These are phyloP conservation scores for Saturnispora diversa DNA, from an alignment of 805 yeast species.

Conservation along the genomic window DNA sequence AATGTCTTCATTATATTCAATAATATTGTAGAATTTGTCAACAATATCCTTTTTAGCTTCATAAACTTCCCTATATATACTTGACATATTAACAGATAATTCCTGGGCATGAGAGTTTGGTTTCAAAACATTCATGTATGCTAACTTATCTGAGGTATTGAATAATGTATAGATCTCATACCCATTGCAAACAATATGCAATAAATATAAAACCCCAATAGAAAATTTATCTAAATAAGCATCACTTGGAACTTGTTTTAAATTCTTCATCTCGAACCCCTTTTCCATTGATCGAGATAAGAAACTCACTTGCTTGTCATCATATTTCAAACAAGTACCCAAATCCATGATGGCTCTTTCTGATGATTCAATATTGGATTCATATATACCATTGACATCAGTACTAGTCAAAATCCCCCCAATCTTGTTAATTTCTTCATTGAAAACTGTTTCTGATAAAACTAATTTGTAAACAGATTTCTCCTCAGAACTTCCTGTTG, in stretches of 20 bases:
- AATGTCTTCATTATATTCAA: slow-evolving; percentile 46
- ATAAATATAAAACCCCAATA: slow-evolving; percentile 53
- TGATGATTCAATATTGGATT: slow-evolving; percentile 54
- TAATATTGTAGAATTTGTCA: slow-evolving; percentile 35
- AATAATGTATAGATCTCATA: slow-evolving; percentile 68
- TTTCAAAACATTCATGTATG: slow-evolving; percentile 50
- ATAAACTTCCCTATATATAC: slow-evolving; percentile 48
- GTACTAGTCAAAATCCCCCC: slow-evolving; percentile 59
- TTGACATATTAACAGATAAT: slow-evolving; percentile 46
- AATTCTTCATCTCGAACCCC: slow-evolving; percentile 67
- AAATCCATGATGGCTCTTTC: slow-evolving; percentile 74
- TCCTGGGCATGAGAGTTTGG: slow-evolving; percentile 64
- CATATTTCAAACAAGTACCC: slow-evolving; percentile 67
- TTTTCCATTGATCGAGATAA: slow-evolving; percentile 76
- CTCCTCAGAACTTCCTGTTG: slow-evolving; percentile 53
- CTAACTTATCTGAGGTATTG: slow-evolving; percentile 50
- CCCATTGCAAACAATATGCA: slow-evolving; percentile 64
- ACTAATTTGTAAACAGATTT: slow-evolving; percentile 48
- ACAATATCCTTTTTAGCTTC: slow-evolving; percentile 39
- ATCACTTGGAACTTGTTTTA: slow-evolving; percentile 38
- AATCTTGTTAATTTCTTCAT: slow-evolving; percentile 47
- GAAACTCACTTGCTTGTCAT: slow-evolving; percentile 66
- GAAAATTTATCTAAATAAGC: slow-evolving; percentile 48
- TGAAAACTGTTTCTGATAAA: slow-evolving; percentile 58
- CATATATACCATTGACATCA: slow-evolving; percentile 63